Percentiles rank a stretch among this genome's conserved stretches.
phyloP scores from a whole-genome alignment of 2,329 filamentous ascomycete genomes.

The Beauveria varroae region DNA sequence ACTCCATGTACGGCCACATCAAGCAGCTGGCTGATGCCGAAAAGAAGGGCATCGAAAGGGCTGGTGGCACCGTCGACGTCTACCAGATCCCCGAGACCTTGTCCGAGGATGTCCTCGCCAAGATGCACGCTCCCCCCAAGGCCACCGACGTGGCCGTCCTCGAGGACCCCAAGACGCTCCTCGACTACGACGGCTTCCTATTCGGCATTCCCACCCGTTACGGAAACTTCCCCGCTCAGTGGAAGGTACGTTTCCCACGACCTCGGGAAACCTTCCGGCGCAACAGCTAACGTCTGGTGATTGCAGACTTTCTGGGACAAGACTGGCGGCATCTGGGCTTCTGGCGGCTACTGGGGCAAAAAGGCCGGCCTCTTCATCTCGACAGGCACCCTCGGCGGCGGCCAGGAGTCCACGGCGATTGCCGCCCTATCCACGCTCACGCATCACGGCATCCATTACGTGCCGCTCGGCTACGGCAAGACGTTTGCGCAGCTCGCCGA shows the following conservation, averaged over 20 bases:
- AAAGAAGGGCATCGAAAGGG: constrained; percentile 80
- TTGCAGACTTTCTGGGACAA: constrained; percentile 75
- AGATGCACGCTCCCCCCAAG: constrained; percentile 88
- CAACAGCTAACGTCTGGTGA: background rate
- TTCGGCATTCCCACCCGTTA: constrained; percentile 93
- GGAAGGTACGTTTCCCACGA: constrained; percentile 51
- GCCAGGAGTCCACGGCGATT: constrained; percentile 84
- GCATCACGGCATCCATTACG: constrained; percentile 93
- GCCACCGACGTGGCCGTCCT: constrained; percentile 57
- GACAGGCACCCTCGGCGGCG: constrained; percentile 76
- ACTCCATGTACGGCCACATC: constrained; percentile 94
- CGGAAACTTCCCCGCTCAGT: constrained; percentile 95
- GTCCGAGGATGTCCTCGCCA: constrained; percentile 67
- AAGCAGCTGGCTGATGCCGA: constrained; percentile 77
- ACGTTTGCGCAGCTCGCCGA: constrained; percentile 64
- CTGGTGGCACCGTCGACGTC: constrained; percentile 73
- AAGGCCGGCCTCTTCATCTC: constrained; percentile 86
- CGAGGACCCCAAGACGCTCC: constrained; percentile 50
- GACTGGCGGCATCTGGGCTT: constrained; percentile 76
- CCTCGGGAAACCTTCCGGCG: too few species aligned
- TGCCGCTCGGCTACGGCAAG: constrained; percentile 89
- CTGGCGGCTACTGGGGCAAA: constrained; percentile 76
- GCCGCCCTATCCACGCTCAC: constrained; percentile 74
- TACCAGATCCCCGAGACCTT: constrained; percentile 91
- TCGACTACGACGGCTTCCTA: constrained; percentile 79